phyloP scores from a whole-genome alignment of 2,329 filamentous ascomycete species.

The Allantophomopsis cytisporea region DNA sequence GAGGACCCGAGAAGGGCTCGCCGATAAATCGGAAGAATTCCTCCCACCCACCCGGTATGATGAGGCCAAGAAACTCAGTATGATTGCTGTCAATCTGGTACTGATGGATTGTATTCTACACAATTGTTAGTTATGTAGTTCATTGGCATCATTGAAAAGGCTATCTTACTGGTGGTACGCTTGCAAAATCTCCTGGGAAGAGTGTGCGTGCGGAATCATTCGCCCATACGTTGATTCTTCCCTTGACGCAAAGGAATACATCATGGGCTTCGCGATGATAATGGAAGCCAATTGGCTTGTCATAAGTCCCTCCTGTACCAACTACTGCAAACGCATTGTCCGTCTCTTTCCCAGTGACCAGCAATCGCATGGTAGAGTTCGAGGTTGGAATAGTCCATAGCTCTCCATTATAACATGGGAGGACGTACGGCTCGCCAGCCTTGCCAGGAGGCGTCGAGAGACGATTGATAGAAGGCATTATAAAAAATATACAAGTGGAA shows the following conservation, averaged over 20 bases:
- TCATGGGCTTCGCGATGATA: slow-evolving; percentile 42
- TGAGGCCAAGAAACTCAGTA: slow-evolving; percentile 37
- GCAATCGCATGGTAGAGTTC: slow-evolving; percentile 11
- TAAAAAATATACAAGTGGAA: no score
- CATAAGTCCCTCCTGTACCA: slow-evolving; percentile 11
- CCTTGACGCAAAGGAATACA: slow-evolving; percentile 41
- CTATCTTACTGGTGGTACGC: slow-evolving; percentile 34
- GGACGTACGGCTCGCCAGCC: slow-evolving; percentile 6
- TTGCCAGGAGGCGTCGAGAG: slow-evolving; percentile 4
- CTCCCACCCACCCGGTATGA: slow-evolving; percentile 43
- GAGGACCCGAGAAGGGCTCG: slow-evolving; percentile 32
- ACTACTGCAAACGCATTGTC: slow-evolving; percentile 13
- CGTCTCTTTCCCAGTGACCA: slow-evolving; percentile 15
- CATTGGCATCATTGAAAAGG: background rate
- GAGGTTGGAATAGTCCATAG: slow-evolving; percentile 14
- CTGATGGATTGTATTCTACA: slow-evolving; percentile 35
- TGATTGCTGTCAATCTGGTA: slow-evolving; percentile 38
- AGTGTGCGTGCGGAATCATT: slow-evolving; percentile 39
- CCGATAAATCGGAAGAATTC: slow-evolving; percentile 46
- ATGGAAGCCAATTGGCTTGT: slow-evolving; percentile 31
- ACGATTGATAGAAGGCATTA: no score
- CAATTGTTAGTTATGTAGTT: slow-evolving; percentile 2
- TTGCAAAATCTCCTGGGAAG: slow-evolving; percentile 41
- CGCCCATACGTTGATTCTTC: slow-evolving; percentile 41
- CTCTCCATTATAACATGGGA: slow-evolving; percentile 12